phyloP scores from a whole-genome alignment of 192 early-diverging fungal species.

The Coemansia sp. region DNA sequence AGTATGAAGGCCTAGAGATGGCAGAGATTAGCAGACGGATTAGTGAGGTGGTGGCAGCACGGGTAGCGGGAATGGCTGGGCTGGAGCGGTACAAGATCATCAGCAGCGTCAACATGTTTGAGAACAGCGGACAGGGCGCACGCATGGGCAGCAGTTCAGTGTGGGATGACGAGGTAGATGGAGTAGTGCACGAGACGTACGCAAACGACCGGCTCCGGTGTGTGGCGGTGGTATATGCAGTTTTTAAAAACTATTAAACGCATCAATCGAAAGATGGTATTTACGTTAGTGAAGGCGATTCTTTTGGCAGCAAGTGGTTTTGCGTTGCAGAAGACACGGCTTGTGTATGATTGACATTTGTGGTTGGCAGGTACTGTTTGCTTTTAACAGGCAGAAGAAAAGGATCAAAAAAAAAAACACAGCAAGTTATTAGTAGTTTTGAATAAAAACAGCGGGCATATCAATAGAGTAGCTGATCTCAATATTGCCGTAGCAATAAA shows the following conservation, averaged over 20 bases:
- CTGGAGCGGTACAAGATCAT: constrained; percentile 46
- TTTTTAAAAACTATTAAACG: background rate
- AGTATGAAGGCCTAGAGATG: constrained; percentile 28
- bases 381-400: no score
- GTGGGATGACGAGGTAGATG: constrained; percentile 31
- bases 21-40: constrained; percentile 15
- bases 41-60: constrained; percentile 22
- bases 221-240: constrained; percentile 31
- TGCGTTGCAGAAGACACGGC: background rate
- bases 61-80: constrained; percentile 25
- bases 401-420: no score
- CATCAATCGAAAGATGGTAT: no score
- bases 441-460: no score
- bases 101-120: constrained; percentile 32
- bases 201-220: constrained; percentile 21
- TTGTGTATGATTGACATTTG: constrained; percentile 9
- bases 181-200: constrained; percentile 27
- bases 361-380: background rate
- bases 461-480: no score
- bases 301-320: no score
- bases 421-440: no score
- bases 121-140: constrained; percentile 38
- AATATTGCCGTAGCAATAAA: no score
- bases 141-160: constrained; percentile 29
- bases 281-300: no score